Evolutionary conservation across 2,329 filamentous ascomycete species (phyloP).

Genomic region (Aureobasidium lini): DNA sequence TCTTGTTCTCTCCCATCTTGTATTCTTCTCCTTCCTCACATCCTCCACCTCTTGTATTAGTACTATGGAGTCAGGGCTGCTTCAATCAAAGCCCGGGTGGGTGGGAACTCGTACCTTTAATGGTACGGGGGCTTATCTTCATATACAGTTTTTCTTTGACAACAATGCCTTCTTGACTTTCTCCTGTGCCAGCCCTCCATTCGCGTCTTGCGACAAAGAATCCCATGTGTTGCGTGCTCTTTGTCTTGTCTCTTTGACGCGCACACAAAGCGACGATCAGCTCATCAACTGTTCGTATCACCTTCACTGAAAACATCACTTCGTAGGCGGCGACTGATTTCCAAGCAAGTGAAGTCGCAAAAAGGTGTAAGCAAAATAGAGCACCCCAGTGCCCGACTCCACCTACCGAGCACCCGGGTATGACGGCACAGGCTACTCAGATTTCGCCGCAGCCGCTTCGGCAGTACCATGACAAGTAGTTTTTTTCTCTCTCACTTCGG

Average conservation of each 20-base stretch:
- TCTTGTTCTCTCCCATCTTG: neutral
- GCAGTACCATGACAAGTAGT: neutral
- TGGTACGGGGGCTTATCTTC: neutral
- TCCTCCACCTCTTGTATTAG: neutral
- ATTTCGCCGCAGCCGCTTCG: neutral
- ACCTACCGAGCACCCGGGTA: neutral
- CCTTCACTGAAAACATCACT: too few species aligned
- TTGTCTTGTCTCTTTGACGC: too few species aligned
- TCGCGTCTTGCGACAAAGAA: neutral
- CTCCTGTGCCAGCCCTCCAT: neutral
- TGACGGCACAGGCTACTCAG: neutral
- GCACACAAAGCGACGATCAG: too few species aligned
- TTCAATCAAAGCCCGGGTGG: neutral
- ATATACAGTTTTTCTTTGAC: neutral
- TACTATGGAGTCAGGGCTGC: conserved; percentile 1
- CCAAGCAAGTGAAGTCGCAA: neutral
- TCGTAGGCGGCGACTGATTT: too few species aligned
- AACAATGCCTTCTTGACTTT: too few species aligned
- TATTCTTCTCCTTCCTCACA: neutral
- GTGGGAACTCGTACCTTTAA: neutral
- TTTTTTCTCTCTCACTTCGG: neutral
- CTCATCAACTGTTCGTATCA: too few species aligned
- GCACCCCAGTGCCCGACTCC: neutral
- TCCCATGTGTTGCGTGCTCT: too few species aligned
- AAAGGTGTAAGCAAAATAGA: neutral